Evolutionary conservation across 768 basidiomycete species (phyloP).

Genomic region (Austroboletus festivus): DNA sequence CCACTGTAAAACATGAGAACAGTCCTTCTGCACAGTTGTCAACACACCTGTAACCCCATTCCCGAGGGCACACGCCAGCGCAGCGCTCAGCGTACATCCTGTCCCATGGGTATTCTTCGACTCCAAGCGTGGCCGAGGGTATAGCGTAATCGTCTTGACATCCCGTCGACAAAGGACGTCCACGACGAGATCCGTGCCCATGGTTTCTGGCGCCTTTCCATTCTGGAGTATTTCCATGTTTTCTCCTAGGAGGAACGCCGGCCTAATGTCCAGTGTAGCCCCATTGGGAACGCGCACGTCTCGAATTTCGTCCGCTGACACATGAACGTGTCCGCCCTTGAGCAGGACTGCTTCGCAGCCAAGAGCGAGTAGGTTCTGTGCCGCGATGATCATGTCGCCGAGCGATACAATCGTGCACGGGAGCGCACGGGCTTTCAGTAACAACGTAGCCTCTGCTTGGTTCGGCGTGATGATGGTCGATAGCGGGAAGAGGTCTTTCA

Average conservation of each 20-base stretch:
- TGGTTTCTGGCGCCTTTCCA: slow-evolving; percentile 1
- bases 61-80: slow-evolving; percentile 67
- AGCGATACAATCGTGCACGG: slow-evolving; percentile 41
- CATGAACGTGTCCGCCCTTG: slow-evolving; percentile 79
- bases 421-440: slow-evolving; percentile 44
- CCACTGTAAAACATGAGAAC: slow-evolving; percentile 36
- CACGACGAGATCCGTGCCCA: slow-evolving; percentile 44
- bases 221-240: slow-evolving; percentile 63
- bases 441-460: slow-evolving; percentile 70
- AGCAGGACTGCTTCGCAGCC: slow-evolving; percentile 64
- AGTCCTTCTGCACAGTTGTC: neutral
- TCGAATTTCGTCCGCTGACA: slow-evolving; percentile 45
- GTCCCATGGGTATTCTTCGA: slow-evolving; percentile 86
- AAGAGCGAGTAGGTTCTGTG: slow-evolving; percentile 42
- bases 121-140: slow-evolving; percentile 58
- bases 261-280: slow-evolving; percentile 35
- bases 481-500: slow-evolving; percentile 65
- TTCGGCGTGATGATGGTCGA: slow-evolving; percentile 81
- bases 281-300: slow-evolving; percentile 28
- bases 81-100: slow-evolving; percentile 87
- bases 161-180: slow-evolving; percentile 53
- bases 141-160: slow-evolving; percentile 42
- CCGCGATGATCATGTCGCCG: slow-evolving; percentile 59
- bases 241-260: slow-evolving; percentile 46
- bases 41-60: slow-evolving; percentile 40